Evolutionary conservation across 208 protist species (phyloP).

Genomic region (Leishmania guyanensis): DNA sequence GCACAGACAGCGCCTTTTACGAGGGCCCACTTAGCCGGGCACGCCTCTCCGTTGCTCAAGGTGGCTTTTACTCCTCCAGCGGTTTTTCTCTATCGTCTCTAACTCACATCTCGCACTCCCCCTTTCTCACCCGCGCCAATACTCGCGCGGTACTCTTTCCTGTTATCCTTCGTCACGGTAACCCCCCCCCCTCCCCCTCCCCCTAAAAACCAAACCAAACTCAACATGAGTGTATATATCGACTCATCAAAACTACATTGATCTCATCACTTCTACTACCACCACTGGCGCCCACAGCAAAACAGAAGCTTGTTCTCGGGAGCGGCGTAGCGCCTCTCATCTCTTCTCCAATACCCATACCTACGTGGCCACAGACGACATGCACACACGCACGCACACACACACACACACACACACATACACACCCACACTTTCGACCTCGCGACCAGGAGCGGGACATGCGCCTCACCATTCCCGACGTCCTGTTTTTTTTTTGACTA

Average conservation of each 20-base stretch:
- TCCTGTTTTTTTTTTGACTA: background rate
- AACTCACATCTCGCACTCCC: background rate
- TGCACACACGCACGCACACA: slow-evolving; percentile 2
- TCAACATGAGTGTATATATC: background rate
- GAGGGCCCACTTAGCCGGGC: background rate
- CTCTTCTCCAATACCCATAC: background rate
- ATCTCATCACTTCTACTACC: background rate
- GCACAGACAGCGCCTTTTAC: background rate
- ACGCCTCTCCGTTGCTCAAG: background rate
- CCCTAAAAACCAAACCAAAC: background rate
- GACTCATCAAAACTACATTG: background rate
- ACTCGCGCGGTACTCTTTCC: background rate
- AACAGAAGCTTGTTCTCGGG: background rate
- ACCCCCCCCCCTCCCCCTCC: background rate
- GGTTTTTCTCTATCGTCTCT: background rate
- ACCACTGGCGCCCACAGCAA: background rate
- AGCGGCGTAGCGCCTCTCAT: background rate
- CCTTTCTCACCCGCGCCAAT: background rate
- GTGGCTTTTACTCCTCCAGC: background rate
- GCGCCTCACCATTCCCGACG: background rate
- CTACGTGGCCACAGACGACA: background rate
- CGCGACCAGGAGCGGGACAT: background rate
- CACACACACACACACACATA: background rate
- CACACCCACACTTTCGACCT: background rate
- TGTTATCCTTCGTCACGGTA: background rate